phyloP scores from a whole-genome alignment of 2,329 filamentous ascomycete species.

The Exophiala phaeomuriformis region DNA sequence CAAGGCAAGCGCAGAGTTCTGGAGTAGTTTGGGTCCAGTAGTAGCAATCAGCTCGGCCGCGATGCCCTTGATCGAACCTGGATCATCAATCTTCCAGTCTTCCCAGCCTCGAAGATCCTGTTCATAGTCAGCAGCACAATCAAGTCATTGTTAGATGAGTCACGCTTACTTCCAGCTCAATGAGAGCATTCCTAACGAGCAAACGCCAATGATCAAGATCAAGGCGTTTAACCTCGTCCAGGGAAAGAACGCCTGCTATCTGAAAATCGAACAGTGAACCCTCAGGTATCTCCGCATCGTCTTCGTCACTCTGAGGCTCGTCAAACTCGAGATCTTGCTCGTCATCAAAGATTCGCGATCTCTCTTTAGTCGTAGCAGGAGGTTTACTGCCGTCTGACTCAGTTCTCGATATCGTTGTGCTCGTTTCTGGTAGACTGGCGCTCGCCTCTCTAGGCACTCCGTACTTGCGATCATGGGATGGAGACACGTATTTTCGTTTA shows the following conservation, averaged over 20 bases:
- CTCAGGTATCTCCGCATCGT: slow-evolving; percentile 30
- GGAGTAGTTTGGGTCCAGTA: slow-evolving; percentile 39
- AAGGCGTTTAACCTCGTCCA: slow-evolving; percentile 37
- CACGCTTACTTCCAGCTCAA: slow-evolving; percentile 38
- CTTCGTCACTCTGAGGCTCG: slow-evolving; percentile 30
- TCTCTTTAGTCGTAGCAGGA: slow-evolving; percentile 17
- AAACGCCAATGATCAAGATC: slow-evolving; percentile 41
- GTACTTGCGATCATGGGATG: slow-evolving; percentile 34
- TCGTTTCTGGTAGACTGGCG: background rate
- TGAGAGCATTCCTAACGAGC: slow-evolving; percentile 35
- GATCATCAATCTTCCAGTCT: slow-evolving; percentile 35
- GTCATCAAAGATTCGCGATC: slow-evolving; percentile 18
- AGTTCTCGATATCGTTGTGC: slow-evolving; percentile 2
- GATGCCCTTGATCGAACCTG: slow-evolving; percentile 42
- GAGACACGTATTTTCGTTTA: slow-evolving; percentile 39
- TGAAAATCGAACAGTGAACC: slow-evolving; percentile 40
- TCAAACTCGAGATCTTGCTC: slow-evolving; percentile 28
- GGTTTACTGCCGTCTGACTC: slow-evolving; percentile 13
- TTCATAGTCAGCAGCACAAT: background rate
- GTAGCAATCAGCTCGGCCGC: slow-evolving; percentile 42
- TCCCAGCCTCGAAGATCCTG: slow-evolving; percentile 45
- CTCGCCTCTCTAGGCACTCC: background rate
- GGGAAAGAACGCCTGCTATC: slow-evolving; percentile 42
- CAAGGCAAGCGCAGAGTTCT: slow-evolving; percentile 25
- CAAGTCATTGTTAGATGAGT: background rate